A percentile compares a stretch with the other conserved stretches of the same genome.
Conservation (phyloP, 768 basidiomycete genomes). For the Tulasnella calospora region DNA sequence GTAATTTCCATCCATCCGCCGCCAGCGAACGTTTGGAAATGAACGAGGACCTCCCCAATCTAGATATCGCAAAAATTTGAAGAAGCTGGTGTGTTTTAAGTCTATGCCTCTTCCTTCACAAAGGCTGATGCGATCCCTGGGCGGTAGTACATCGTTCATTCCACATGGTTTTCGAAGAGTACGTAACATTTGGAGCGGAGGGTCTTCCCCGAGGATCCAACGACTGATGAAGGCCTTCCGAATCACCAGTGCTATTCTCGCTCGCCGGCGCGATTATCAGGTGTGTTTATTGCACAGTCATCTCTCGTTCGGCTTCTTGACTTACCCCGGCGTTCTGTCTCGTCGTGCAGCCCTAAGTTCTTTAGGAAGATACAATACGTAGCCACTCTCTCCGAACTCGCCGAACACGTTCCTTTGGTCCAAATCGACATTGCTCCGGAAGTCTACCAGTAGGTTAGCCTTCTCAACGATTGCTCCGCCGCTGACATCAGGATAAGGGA, state of each 20-base stretch:
- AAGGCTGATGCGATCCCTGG: neutral
- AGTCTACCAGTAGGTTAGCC: slow-evolving; percentile 64
- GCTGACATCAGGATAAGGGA: slow-evolving; percentile 47
- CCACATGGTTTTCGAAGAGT: slow-evolving; percentile 87
- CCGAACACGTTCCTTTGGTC: slow-evolving; percentile 70
- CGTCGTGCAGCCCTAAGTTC: slow-evolving; percentile 66
- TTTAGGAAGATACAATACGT: slow-evolving; percentile 78
- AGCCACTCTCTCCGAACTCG: slow-evolving; percentile 70
- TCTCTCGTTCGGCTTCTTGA: slow-evolving; percentile 8
- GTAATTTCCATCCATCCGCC: slow-evolving; percentile 12
- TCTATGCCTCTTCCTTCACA: neutral
- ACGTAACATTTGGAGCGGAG: slow-evolving; percentile 37
- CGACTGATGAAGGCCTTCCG: slow-evolving; percentile 5
- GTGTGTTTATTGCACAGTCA: slow-evolving; percentile 37
- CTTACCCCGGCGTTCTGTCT: slow-evolving; percentile 19
- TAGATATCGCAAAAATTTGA: slow-evolving; percentile 77
- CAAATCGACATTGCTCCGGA: slow-evolving; percentile 82
- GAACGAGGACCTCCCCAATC: neutral
- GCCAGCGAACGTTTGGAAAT: neutral
- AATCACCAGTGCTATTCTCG: slow-evolving; percentile 70
- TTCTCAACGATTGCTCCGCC: neutral
- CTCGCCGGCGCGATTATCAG: slow-evolving; percentile 83
- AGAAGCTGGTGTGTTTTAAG: slow-evolving; percentile 56
- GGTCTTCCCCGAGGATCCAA: neutral
- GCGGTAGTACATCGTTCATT: slow-evolving; percentile 74